These are phyloP conservation scores for Kwoniella dejecticola DNA, from an alignment of 768 basidiomycete genomes.

Conservation along the genomic window DNA sequence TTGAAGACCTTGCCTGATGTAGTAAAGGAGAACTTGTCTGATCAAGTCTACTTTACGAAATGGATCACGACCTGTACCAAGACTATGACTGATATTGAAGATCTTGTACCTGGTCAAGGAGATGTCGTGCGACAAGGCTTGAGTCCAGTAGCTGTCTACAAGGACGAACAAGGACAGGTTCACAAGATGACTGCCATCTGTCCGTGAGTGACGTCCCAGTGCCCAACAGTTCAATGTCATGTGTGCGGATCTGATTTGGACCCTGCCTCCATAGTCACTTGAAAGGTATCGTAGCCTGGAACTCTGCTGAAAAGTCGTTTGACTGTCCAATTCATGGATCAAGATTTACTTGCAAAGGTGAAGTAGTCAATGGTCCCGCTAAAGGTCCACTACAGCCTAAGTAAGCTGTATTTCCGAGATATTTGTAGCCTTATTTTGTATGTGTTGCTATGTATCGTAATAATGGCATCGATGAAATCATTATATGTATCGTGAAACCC, in stretches of 20 bases:
- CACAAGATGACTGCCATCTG: slow-evolving; percentile 39
- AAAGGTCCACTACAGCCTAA: slow-evolving; percentile 19
- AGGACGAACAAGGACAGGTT: slow-evolving; percentile 25
- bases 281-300: slow-evolving; percentile 37
- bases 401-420: background rate
- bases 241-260: background rate
- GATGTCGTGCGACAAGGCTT: slow-evolving; percentile 31
- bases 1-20: slow-evolving; percentile 22
- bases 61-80: slow-evolving; percentile 31
- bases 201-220: slow-evolving; percentile 18
- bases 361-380: slow-evolving; percentile 33
- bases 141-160: slow-evolving; percentile 30
- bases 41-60: slow-evolving; percentile 33
- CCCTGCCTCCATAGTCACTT: slow-evolving; percentile 9
- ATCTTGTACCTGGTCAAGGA: slow-evolving; percentile 32
- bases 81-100: slow-evolving; percentile 33
- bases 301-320: slow-evolving; percentile 28
- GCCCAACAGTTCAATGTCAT: background rate
- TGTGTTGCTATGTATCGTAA: background rate
- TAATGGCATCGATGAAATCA: background rate
- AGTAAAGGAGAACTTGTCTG: slow-evolving; percentile 31
- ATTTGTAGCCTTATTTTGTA: background rate
- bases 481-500: background rate
- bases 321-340: slow-evolving; percentile 39
- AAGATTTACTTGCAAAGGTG: slow-evolving; percentile 33